Conservation (phyloP, 805 yeast species). For the Candida ovalis region DNA sequence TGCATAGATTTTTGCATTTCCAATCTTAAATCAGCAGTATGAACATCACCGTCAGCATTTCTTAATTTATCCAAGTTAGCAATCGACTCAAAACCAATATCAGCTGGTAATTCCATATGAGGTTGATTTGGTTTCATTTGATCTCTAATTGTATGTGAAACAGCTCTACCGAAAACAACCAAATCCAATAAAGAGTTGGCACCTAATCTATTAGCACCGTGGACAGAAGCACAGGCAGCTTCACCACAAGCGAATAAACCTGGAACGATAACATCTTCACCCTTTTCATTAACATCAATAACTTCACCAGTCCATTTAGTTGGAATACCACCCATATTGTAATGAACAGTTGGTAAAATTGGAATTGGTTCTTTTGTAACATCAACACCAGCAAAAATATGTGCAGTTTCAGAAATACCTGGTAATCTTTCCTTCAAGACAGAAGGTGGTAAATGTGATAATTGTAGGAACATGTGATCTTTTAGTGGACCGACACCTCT, state of each 20-base stretch:
- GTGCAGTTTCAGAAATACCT: constrained; percentile 98
- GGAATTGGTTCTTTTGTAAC: constrained; percentile 99
- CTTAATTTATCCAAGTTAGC: constrained; percentile 87
- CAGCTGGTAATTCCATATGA: constrained; percentile 75
- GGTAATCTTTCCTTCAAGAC: constrained; percentile 95
- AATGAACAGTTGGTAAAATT: constrained; percentile 95
- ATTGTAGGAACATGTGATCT: constrained; percentile 94
- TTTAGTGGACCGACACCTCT: constrained; percentile 97
- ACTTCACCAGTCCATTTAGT: constrained; percentile 97
- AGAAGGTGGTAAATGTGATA: constrained; percentile 87
- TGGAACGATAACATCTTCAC: constrained; percentile 87
- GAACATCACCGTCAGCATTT: constrained; percentile 73
- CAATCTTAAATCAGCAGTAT: constrained; percentile 86
- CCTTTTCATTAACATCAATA: constrained; percentile 73
- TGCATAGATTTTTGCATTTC: constrained; percentile 97
- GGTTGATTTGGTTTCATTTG: constrained; percentile 85
- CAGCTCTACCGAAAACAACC: constrained; percentile 98
- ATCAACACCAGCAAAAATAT: constrained; percentile 98
- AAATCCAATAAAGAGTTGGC: constrained; percentile 95
- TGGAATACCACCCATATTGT: constrained; percentile 99
- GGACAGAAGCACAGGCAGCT: constrained; percentile 98
- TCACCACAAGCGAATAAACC: constrained; percentile 98
- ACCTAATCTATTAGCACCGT: constrained; percentile 99
- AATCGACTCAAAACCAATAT: constrained; percentile 84
- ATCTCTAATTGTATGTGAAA: constrained; percentile 85